Evolutionary conservation across 2,329 filamentous ascomycete species (phyloP).

Genomic region (Metarhizium anisopliae): DNA sequence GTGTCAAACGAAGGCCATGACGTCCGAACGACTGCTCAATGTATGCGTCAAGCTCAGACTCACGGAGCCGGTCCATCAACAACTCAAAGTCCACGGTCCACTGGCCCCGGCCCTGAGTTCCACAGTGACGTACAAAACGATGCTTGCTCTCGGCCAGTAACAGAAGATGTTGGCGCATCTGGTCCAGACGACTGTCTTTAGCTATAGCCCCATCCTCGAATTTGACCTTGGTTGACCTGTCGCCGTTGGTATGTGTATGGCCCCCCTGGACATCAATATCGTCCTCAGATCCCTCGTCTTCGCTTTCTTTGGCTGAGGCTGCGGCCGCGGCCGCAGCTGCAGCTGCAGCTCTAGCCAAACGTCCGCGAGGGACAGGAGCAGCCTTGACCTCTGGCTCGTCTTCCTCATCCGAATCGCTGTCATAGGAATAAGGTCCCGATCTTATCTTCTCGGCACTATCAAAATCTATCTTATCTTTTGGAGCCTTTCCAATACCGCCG

Average conservation of each 20-base stretch:
- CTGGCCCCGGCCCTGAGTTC: slow-evolving; percentile 53
- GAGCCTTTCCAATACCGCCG: slow-evolving; percentile 47
- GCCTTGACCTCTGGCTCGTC: slow-evolving; percentile 2
- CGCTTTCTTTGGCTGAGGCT: slow-evolving; percentile 8
- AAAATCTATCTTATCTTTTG: slow-evolving; percentile 36
- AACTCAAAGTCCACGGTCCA: slow-evolving; percentile 81
- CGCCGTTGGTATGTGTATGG: slow-evolving; percentile 24
- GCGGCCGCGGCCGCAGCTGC: neutral
- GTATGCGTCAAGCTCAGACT: slow-evolving; percentile 72
- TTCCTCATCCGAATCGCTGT: slow-evolving; percentile 24
- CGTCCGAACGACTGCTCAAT: slow-evolving; percentile 70
- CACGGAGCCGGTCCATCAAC: slow-evolving; percentile 61
- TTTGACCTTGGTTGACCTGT: slow-evolving; percentile 34
- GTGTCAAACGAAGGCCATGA: slow-evolving; percentile 70
- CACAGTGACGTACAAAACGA: slow-evolving; percentile 60
- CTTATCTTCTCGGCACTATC: slow-evolving; percentile 40
- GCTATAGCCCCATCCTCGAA: slow-evolving; percentile 38
- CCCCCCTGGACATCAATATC: slow-evolving; percentile 13
- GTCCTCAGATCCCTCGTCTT: slow-evolving; percentile 24
- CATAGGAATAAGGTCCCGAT: slow-evolving; percentile 22
- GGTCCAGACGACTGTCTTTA: slow-evolving; percentile 39
- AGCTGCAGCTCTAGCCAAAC: slow-evolving; percentile 6
- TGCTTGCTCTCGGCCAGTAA: slow-evolving; percentile 61
- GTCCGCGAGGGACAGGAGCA: slow-evolving; percentile 1
- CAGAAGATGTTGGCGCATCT: slow-evolving; percentile 65